Evolutionary conservation across 805 yeast genomes (phyloP).

Genomic region (Cyberlindnera euphorbiiphila): DNA sequence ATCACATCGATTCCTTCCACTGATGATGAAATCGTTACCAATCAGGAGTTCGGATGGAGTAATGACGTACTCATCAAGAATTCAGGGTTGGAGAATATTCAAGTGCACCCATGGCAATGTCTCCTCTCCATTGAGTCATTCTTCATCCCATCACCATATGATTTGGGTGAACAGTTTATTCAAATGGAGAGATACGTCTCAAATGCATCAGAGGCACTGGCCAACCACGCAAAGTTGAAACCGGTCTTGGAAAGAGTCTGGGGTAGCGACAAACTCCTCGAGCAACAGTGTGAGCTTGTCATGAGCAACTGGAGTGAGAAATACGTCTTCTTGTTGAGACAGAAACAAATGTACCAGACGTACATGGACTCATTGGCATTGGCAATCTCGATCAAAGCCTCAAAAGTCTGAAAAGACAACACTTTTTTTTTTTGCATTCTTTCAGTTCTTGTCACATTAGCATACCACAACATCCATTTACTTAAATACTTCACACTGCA

Average conservation of each 20-base stretch:
- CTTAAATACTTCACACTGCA: too few species aligned
- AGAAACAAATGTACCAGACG: conserved; percentile 32
- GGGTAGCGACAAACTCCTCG: conserved; percentile 19
- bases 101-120: conserved; percentile 26
- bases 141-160: conserved; percentile 28
- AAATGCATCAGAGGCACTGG: conserved; percentile 36
- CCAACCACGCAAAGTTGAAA: conserved; percentile 40
- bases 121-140: conserved; percentile 27
- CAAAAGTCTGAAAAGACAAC: conserved; percentile 23
- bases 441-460: too few species aligned
- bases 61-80: conserved; percentile 18
- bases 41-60: conserved; percentile 80
- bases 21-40: conserved; percentile 66
- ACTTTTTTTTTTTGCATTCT: too few species aligned
- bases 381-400: conserved; percentile 26
- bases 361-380: conserved; percentile 33
- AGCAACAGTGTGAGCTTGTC: conserved; percentile 28
- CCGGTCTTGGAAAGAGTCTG: conserved; percentile 35
- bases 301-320: conserved; percentile 41
- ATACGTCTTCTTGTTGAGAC: conserved; percentile 34
- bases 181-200: conserved; percentile 38
- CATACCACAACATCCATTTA: not conserved
- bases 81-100: conserved; percentile 22
- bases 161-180: conserved; percentile 36
- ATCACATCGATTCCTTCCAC: conserved; percentile 72